These are phyloP conservation scores for Aschersonia sp. DNA, from an alignment of 2,329 filamentous ascomycete species.

Conservation along the genomic window DNA sequence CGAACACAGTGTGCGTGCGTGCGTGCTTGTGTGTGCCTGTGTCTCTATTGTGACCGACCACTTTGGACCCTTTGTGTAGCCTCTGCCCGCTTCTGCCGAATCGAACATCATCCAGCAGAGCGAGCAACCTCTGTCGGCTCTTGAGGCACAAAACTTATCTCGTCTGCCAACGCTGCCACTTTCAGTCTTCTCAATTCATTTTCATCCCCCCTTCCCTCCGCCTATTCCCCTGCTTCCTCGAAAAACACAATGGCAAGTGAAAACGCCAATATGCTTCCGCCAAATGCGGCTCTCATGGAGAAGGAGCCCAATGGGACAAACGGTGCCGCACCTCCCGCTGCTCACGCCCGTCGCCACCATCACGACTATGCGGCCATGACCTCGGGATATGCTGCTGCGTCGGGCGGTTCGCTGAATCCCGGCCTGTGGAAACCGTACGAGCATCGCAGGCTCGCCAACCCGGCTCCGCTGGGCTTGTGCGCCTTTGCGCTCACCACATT, in stretches of 20 bases:
- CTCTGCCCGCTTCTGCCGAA: too few species aligned
- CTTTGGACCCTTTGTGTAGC: too few species aligned
- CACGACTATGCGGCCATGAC: slow-evolving; percentile 12
- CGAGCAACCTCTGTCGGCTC: too few species aligned
- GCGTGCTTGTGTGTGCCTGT: too few species aligned
- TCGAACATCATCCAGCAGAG: too few species aligned
- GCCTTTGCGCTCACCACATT: slow-evolving; percentile 78
- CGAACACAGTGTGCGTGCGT: too few species aligned
- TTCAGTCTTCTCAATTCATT: too few species aligned
- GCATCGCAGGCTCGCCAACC: slow-evolving; percentile 65
- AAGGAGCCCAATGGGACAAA: slow-evolving; percentile 6
- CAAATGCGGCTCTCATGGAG: slow-evolving; percentile 3
- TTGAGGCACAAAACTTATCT: too few species aligned
- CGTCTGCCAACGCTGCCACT: too few species aligned
- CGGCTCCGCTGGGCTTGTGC: slow-evolving; percentile 59
- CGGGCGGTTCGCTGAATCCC: slow-evolving; percentile 61
- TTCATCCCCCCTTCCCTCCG: too few species aligned
- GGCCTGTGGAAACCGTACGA: slow-evolving; percentile 48
- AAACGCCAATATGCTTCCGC: slow-evolving; percentile 1
- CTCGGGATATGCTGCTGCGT: slow-evolving; percentile 26
- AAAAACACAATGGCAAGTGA: slow-evolving; percentile 4
- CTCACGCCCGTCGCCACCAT: slow-evolving; percentile 9
- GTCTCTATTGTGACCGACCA: too few species aligned
- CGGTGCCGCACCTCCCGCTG: slow-evolving; percentile 2
- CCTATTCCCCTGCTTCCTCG: too few species aligned